Conservation (phyloP, 164 flowering plant genomes). For the Piper longum region DNA sequence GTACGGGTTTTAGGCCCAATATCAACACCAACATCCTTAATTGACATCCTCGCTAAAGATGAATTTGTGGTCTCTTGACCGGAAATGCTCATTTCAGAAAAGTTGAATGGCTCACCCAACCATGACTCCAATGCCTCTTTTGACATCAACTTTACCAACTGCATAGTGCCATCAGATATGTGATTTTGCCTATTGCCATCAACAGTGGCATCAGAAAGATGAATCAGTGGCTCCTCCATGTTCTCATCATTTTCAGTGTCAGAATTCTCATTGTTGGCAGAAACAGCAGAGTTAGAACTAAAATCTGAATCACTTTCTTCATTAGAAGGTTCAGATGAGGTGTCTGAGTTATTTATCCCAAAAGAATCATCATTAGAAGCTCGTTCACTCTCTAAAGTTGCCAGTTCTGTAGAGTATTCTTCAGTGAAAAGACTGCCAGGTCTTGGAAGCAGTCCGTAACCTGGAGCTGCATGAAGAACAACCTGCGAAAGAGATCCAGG, state of each 20-base stretch:
- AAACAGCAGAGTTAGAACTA: constrained; percentile 41
- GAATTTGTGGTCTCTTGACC: constrained; percentile 15
- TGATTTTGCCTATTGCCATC: constrained; percentile 12
- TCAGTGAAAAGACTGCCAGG: constrained; percentile 47
- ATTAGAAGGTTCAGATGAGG: constrained; percentile 43
- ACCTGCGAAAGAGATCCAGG: constrained; percentile 98
- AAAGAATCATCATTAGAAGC: constrained; percentile 19
- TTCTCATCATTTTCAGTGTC: constrained; percentile 31
- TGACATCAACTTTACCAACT: constrained; percentile 48
- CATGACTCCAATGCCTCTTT: constrained; percentile 67
- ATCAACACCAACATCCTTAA: constrained; percentile 38
- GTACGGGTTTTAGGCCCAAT: constrained; percentile 41
- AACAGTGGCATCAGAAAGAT: constrained; percentile 45
- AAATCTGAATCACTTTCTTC: constrained; percentile 54
- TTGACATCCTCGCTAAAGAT: constrained; percentile 61
- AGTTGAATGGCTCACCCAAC: constrained; percentile 58
- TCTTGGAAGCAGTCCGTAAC: constrained; percentile 92
- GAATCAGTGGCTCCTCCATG: constrained; percentile 39
- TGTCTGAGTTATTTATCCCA: constrained; percentile 32
- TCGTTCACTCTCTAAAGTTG: constrained; percentile 3
- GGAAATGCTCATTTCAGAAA: constrained; percentile 24
- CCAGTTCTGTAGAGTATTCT: constrained; percentile 15
- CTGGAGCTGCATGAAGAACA: constrained; percentile 98
- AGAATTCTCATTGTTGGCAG: constrained; percentile 23
- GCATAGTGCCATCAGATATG: constrained; percentile 15